Conservation (phyloP, 1,284 basidiomycete species). For the Gymnopus androsaceus region DNA sequence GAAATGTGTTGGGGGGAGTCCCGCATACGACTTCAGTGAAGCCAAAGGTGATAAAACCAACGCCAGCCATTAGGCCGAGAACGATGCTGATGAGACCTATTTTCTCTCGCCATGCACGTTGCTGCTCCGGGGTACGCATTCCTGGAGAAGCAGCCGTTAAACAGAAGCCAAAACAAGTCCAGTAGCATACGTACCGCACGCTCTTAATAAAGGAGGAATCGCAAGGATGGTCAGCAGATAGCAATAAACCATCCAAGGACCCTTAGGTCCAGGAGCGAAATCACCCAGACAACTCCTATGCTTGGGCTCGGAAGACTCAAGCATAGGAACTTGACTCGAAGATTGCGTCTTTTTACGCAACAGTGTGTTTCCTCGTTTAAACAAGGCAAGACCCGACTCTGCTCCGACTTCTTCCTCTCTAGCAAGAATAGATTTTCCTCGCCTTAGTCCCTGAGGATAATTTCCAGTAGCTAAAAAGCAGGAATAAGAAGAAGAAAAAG, state of each 20-base stretch:
- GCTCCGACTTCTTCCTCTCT: constrained; percentile 80
- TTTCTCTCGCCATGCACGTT: constrained; percentile 98
- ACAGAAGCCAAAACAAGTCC: constrained; percentile 7
- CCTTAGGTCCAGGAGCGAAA: constrained; percentile 84
- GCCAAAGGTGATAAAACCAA: constrained; percentile 99
- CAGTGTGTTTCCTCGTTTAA: constrained; percentile 80
- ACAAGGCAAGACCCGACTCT: constrained; percentile 85
- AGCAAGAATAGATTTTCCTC: constrained; percentile 85
- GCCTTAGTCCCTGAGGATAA: constrained; percentile 71
- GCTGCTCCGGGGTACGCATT: constrained; percentile 89
- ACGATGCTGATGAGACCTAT: constrained; percentile 91
- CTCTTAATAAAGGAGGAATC: constrained; percentile 73
- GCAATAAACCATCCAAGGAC: constrained; percentile 97
- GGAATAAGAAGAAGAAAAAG: not conserved
- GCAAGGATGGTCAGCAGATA: constrained; percentile 85
- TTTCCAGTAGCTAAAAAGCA: constrained; percentile 74
- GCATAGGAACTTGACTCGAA: constrained; percentile 36
- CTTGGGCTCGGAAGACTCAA: constrained; percentile 39
- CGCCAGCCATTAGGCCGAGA: constrained; percentile 80
- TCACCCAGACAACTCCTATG: constrained; percentile 65
- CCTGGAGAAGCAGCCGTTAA: constrained; percentile 41
- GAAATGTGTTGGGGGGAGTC: constrained; percentile 78
- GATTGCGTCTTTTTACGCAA: constrained; percentile 64
- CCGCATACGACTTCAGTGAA: constrained; percentile 96
- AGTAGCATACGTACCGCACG: constrained; percentile 56